Conservation (phyloP, 139 green algal species). For the Choricystis sp. region DNA sequence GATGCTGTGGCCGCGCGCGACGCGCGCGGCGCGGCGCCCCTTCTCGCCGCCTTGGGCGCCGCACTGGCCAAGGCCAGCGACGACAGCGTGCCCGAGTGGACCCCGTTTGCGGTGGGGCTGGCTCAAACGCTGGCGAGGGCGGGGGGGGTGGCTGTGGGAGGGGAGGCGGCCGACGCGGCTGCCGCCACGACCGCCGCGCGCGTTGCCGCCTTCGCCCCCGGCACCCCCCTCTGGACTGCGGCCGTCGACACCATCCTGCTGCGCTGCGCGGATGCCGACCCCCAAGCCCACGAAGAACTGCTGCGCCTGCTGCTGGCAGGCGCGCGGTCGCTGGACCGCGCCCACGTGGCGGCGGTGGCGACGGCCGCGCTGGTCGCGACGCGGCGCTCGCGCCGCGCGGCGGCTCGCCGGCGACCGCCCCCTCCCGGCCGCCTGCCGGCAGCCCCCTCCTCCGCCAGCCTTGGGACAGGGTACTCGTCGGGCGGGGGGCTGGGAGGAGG, state of each 20-base stretch:
- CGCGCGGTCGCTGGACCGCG: conserved; percentile 1
- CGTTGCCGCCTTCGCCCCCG: conserved; percentile 13
- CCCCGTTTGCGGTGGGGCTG: conserved; percentile 38
- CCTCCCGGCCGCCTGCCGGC: no score
- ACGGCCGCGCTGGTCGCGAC: background rate
- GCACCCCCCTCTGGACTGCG: conserved; percentile 26
- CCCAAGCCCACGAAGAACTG: conserved; percentile 54
- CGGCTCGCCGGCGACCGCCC: no score
- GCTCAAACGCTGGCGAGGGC: conserved; percentile 19
- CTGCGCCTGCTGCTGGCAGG: conserved; percentile 48
- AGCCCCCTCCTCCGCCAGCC: no score
- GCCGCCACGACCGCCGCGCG: background rate
- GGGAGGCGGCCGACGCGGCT: no score
- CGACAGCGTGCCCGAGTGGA: conserved; percentile 31
- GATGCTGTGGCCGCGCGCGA: conserved; percentile 26
- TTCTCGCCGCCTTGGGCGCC: conserved; percentile 22
- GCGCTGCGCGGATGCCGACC: conserved; percentile 31
- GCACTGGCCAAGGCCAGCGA: conserved; percentile 4
- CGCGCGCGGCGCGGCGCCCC: conserved; percentile 13
- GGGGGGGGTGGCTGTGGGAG: no score
- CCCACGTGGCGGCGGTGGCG: background rate
- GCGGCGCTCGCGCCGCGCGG: no score
- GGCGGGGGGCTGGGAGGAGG: background rate
- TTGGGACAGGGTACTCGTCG: background rate
- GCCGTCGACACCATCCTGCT: conserved; percentile 44